Conservation (phyloP, 345 rosid species). For the Hibiscus syriacus region DNA sequence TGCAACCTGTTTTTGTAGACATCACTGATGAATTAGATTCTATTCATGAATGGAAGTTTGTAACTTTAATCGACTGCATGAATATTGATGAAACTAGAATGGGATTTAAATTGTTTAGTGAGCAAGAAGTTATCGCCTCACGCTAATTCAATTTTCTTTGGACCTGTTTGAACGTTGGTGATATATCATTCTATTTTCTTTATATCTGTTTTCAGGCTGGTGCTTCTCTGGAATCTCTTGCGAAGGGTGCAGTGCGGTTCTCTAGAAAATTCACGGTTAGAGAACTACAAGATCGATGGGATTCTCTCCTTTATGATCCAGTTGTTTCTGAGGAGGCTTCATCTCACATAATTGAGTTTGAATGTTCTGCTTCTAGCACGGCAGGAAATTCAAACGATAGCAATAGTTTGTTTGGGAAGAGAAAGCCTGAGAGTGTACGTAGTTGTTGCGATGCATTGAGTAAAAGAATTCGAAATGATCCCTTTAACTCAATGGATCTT, state of each 20-base stretch:
- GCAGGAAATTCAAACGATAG: constrained; percentile 57
- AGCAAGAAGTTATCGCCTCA: neutral
- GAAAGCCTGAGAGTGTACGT: constrained; percentile 49
- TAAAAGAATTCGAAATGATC: constrained; percentile 56
- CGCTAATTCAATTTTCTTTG: neutral
- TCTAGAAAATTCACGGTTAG: constrained; percentile 45
- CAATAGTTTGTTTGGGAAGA: constrained; percentile 43
- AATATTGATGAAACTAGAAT: neutral
- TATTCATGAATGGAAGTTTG: neutral
- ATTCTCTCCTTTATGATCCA: constrained; percentile 64
- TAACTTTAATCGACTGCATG: neutral
- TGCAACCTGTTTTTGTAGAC: neutral
- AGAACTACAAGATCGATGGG: constrained; percentile 64
- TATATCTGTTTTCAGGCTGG: constrained; percentile 39
- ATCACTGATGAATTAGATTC: neutral
- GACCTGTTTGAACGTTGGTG: neutral
- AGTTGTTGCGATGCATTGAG: constrained; percentile 55
- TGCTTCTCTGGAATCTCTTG: constrained; percentile 68
- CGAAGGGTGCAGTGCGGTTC: constrained; percentile 71
- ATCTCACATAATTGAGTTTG: constrained; percentile 42
- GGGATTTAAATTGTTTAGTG: neutral
- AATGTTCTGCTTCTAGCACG: constrained; percentile 31
- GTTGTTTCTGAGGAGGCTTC: constrained; percentile 52
- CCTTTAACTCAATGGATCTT: too few species aligned
- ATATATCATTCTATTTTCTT: neutral